Evolutionary conservation across 2,329 filamentous ascomycete genomes (phyloP).

Genomic region (Botrytis galanthina): DNA sequence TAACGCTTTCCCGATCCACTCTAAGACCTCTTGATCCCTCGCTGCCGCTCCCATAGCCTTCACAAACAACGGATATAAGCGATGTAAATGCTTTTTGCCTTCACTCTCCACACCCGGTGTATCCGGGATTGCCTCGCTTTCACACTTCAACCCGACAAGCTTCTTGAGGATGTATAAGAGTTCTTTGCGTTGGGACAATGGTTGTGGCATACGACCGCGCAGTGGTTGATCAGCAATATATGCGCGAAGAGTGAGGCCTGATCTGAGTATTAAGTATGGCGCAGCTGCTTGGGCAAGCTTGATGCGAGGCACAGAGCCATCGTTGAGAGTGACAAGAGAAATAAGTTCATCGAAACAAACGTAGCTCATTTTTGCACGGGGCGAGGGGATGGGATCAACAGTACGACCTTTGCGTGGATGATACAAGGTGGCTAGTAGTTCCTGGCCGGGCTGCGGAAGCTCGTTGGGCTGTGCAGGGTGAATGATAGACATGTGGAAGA

Average conservation of each 20-base stretch:
- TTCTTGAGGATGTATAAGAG: slow-evolving; percentile 67
- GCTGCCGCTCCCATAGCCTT: slow-evolving; percentile 59
- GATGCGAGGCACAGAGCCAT: slow-evolving; percentile 38
- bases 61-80: slow-evolving; percentile 76
- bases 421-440: slow-evolving; percentile 62
- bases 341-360: slow-evolving; percentile 79
- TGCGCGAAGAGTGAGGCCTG: slow-evolving; percentile 74
- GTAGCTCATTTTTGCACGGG: slow-evolving; percentile 72
- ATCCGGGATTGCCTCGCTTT: slow-evolving; percentile 66
- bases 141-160: slow-evolving; percentile 66
- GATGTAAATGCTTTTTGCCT: slow-evolving; percentile 70
- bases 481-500: slow-evolving; percentile 81
- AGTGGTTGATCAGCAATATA: slow-evolving; percentile 92
- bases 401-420: slow-evolving; percentile 69
- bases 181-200: slow-evolving; percentile 75
- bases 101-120: slow-evolving; percentile 53
- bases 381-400: slow-evolving; percentile 61
- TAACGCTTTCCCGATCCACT: slow-evolving; percentile 57
- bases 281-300: slow-evolving; percentile 70
- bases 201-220: slow-evolving; percentile 84
- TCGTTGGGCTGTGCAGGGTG: slow-evolving; percentile 63
- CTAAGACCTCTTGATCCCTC: slow-evolving; percentile 60
- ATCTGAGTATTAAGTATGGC: slow-evolving; percentile 78
- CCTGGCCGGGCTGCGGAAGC: slow-evolving; percentile 49
- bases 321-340: slow-evolving; percentile 57